These are phyloP conservation scores for Herpetomonas samuelpessoai DNA, from an alignment of 208 protist genomes.

Conservation along the genomic window DNA sequence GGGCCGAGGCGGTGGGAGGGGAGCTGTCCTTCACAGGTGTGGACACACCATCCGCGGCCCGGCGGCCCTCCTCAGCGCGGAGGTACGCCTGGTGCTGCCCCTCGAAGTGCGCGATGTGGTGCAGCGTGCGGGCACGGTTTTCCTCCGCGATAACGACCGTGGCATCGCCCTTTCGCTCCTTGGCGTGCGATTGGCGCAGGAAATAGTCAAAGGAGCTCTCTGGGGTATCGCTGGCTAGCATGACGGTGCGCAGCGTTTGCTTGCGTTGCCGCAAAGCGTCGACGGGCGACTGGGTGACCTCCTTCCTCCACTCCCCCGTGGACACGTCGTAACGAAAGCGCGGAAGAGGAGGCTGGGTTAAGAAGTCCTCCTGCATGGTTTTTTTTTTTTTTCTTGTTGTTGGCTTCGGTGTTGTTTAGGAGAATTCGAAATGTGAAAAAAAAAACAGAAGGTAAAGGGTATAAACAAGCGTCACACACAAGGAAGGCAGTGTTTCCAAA, in stretches of 20 bases:
- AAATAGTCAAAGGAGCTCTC: conserved; percentile 75
- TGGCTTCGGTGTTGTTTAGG: no score
- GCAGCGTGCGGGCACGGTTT: conserved; percentile 14
- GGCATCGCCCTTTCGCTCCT: conserved; percentile 8
- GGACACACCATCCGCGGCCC: background rate
- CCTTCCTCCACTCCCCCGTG: conserved; percentile 35
- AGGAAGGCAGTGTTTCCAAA: no score
- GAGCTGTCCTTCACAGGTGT: background rate
- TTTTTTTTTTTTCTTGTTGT: background rate
- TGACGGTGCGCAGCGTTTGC: background rate
- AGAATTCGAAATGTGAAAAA: no score
- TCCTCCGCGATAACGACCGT: conserved; percentile 12
- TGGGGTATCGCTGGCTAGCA: background rate
- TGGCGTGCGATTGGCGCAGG: conserved; percentile 29
- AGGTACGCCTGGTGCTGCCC: conserved; percentile 7
- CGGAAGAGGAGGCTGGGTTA: conserved; percentile 31
- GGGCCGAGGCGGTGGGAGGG: background rate
- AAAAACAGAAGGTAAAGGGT: no score
- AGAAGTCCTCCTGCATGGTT: background rate
- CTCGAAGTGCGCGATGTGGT: conserved; percentile 38
- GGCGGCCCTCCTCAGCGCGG: background rate
- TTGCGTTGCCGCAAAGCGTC: background rate
- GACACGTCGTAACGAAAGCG: conserved; percentile 39
- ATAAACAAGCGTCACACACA: no score
- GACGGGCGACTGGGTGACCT: no score